A percentile compares a stretch with the other conserved stretches of the same genome.
Evolutionary conservation across 345 rosid genomes (phyloP).

Genomic region (Salix exigua): DNA sequence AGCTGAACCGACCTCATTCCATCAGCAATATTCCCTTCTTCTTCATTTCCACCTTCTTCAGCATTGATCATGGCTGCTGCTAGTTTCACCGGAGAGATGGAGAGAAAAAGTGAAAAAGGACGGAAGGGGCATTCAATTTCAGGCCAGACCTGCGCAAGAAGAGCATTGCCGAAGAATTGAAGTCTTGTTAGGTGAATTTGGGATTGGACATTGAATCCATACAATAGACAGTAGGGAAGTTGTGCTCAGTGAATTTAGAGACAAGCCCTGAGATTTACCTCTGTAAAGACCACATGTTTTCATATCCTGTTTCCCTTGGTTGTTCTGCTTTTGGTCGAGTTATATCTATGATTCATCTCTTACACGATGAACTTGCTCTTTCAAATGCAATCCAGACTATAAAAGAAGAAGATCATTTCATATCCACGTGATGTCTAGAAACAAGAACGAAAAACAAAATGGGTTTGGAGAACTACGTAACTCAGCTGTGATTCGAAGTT

Average conservation of each 20-base stretch:
- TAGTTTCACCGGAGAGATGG: not conserved
- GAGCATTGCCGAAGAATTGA: not conserved
- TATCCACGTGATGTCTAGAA: not conserved
- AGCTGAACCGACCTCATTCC: constrained; percentile 57
- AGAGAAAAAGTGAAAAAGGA: not conserved
- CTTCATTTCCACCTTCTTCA: constrained; percentile 15
- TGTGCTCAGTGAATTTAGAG: constrained; percentile 10
- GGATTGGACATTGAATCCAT: constrained; percentile 14
- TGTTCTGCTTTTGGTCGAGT: not conserved
- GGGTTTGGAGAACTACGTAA: not conserved
- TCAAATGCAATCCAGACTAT: not conserved
- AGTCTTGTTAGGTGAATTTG: constrained; percentile 18
- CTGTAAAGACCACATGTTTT: not conserved
- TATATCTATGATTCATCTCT: not conserved
- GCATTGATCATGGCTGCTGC: constrained; percentile 21
- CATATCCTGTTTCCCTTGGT: not conserved
- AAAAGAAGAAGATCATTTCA: not conserved
- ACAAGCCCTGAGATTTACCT: not conserved
- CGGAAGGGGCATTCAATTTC: not conserved
- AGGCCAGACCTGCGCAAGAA: not conserved
- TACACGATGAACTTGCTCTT: not conserved
- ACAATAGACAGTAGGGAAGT: constrained; percentile 20
- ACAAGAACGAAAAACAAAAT: not conserved
- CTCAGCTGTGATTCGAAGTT: not conserved
- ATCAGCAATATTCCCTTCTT: constrained; percentile 30